Conservation (phyloP, 2,329 filamentous ascomycete genomes). For the Cyphellophora attinorum region DNA sequence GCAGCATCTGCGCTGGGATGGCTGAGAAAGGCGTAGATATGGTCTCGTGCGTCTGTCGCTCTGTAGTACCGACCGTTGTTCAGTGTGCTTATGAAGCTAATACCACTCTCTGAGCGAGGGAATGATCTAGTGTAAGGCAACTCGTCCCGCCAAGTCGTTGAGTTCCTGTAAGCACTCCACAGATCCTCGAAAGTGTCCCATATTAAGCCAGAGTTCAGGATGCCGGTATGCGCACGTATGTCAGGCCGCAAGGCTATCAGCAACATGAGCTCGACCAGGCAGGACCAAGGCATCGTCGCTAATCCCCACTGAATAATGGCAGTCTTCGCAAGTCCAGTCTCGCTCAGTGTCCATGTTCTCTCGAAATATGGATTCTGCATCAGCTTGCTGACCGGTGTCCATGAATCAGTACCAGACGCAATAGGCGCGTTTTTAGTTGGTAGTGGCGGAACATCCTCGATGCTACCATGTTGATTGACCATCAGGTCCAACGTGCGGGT, state of each 20-base stretch:
- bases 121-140: conserved; percentile 2
- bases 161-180: conserved; percentile 3
- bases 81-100: conserved; percentile 6
- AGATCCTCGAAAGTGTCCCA: conserved; percentile 4
- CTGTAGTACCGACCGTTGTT: conserved; percentile 3
- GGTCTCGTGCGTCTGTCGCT: conserved; percentile 7
- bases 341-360: conserved; percentile 10
- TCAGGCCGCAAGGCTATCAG: conserved; percentile 2
- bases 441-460: conserved; percentile 4
- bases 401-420: neutral
- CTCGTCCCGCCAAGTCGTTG: conserved; percentile 5
- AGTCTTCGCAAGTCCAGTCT: conserved; percentile 6
- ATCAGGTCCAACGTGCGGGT: conserved; percentile 2
- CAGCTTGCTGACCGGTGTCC: conserved; percentile 4
- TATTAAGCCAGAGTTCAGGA: conserved; percentile 4
- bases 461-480: neutral
- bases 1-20: conserved; percentile 5
- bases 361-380: conserved; percentile 6
- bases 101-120: neutral
- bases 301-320: conserved; percentile 5
- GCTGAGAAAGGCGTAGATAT: conserved; percentile 11
- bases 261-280: conserved; percentile 6
- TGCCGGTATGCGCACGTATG: conserved; percentile 1
- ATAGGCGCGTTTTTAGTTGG: neutral
- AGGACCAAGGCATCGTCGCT: conserved; percentile 4